phyloP scores from a whole-genome alignment of 306 rosid genomes.

The Calophaca sinica region DNA sequence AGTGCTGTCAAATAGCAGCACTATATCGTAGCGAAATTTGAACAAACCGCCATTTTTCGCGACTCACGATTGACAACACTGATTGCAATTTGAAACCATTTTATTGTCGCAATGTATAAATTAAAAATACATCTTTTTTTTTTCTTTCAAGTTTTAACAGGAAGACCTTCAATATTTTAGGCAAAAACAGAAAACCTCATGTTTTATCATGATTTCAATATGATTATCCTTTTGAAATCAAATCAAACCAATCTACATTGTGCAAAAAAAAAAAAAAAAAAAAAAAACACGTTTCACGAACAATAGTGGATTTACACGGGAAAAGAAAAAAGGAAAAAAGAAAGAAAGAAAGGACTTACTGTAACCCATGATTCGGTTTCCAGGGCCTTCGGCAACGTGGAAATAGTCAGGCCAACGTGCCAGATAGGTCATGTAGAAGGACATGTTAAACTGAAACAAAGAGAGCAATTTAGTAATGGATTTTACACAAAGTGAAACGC shows the following conservation, averaged over 20 bases:
- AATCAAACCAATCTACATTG: neutral
- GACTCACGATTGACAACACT: too few relatives aligned
- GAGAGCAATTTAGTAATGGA: neutral
- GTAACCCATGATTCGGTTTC: slow-evolving; percentile 78
- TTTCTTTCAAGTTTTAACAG: neutral
- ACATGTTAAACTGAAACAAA: slow-evolving; percentile 84
- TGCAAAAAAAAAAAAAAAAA: neutral
- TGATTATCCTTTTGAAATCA: slow-evolving; percentile 1
- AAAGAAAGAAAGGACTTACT: slow-evolving; percentile 57
- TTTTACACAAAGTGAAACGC: neutral
- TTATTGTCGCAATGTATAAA: too few relatives aligned
- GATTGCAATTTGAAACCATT: too few relatives aligned
- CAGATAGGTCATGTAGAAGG: slow-evolving; percentile 95
- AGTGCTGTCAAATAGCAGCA: too few relatives aligned
- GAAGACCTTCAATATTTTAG: neutral
- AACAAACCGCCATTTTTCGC: too few relatives aligned
- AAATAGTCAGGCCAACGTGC: slow-evolving; percentile 99
- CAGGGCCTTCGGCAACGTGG: slow-evolving; percentile 90
- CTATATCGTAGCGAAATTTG: too few relatives aligned
- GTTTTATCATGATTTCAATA: neutral
- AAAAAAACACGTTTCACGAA: too few relatives aligned
- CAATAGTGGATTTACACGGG: too few relatives aligned
- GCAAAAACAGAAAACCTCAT: neutral
- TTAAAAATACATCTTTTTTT: neutral
- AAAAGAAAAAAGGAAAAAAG: neutral